Percentiles rank a stretch among this genome's conserved stretches.
These are phyloP conservation scores for Linum tenue DNA, from an alignment of 345 rosid species.

Conservation along the genomic window DNA sequence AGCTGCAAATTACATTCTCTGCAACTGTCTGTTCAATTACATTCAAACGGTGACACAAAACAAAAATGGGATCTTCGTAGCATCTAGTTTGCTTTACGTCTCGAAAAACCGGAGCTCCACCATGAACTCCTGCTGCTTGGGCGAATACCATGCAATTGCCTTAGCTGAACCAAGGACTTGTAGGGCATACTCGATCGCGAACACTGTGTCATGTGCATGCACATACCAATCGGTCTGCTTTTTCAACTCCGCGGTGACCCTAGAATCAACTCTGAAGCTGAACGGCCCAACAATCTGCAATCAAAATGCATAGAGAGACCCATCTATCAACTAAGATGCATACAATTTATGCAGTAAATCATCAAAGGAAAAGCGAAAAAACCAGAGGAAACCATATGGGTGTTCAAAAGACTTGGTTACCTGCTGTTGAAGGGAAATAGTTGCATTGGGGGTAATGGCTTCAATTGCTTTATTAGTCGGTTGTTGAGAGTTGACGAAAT, in stretches of 20 bases:
- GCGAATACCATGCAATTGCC: conserved; percentile 89
- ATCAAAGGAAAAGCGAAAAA: background rate
- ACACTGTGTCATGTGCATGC: conserved; percentile 43
- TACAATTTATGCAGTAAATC: background rate
- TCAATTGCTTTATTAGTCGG: conserved; percentile 47
- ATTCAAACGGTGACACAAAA: too few relatives aligned
- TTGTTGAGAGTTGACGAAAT: conserved; percentile 47
- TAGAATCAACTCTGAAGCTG: conserved; percentile 76
- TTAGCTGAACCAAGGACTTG: conserved; percentile 88
- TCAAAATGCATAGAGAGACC: too few relatives aligned
- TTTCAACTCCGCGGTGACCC: conserved; percentile 44
- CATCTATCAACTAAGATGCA: background rate
- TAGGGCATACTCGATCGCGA: conserved; percentile 76
- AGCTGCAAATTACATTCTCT: too few relatives aligned
- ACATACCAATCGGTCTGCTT: conserved; percentile 32
- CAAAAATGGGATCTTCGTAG: background rate
- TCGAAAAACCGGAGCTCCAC: conserved; percentile 80
- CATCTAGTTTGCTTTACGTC: conserved; percentile 19
- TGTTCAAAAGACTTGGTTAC: conserved; percentile 23
- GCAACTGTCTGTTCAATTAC: too few relatives aligned
- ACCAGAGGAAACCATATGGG: background rate
- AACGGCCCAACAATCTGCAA: conserved; percentile 86
- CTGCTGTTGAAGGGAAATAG: conserved; percentile 87
- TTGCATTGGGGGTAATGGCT: conserved; percentile 52
- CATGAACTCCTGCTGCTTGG: conserved; percentile 72